Conservation (phyloP, 208 protist genomes). For the Crithidia brevicula region DNA sequence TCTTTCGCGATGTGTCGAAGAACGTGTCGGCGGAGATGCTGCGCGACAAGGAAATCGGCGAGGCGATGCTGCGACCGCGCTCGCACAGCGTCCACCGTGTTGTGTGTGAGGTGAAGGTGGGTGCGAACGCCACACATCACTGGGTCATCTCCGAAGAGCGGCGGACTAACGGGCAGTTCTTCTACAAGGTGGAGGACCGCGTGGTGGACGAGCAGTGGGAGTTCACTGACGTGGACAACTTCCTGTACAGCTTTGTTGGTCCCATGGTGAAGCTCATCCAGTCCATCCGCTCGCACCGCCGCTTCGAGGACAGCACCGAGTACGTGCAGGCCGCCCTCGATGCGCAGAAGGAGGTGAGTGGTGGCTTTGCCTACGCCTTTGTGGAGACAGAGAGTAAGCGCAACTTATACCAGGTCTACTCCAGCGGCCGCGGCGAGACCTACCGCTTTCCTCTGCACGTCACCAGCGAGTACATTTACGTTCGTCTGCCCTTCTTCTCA, state of each 20-base stretch:
- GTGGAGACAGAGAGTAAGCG: slow-evolving; percentile 54
- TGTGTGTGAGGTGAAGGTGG: slow-evolving; percentile 81
- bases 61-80: slow-evolving; percentile 74
- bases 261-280: slow-evolving; percentile 65
- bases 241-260: slow-evolving; percentile 66
- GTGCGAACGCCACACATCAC: slow-evolving; percentile 55
- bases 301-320: slow-evolving; percentile 59
- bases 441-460: slow-evolving; percentile 82
- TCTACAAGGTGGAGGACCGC: slow-evolving; percentile 69
- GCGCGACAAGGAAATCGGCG: slow-evolving; percentile 81
- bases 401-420: slow-evolving; percentile 73
- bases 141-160: slow-evolving; percentile 82
- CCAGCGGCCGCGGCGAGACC: slow-evolving; percentile 43
- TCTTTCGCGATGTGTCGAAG: slow-evolving; percentile 73
- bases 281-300: slow-evolving; percentile 59
- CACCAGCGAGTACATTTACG: slow-evolving; percentile 66
- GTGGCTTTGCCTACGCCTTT: slow-evolving; percentile 77
- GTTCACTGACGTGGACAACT: slow-evolving; percentile 85
- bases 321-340: slow-evolving; percentile 64
- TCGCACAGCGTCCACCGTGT: slow-evolving; percentile 40
- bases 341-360: slow-evolving; percentile 42
- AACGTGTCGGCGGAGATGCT: slow-evolving; percentile 55
- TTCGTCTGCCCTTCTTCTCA: slow-evolving; percentile 63
- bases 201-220: slow-evolving; percentile 43
- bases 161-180: slow-evolving; percentile 62